Percentiles rank a stretch among this genome's conserved stretches.
Conservation (phyloP, 176 grass and related monocot species). For the Aechmea fasciata region DNA sequence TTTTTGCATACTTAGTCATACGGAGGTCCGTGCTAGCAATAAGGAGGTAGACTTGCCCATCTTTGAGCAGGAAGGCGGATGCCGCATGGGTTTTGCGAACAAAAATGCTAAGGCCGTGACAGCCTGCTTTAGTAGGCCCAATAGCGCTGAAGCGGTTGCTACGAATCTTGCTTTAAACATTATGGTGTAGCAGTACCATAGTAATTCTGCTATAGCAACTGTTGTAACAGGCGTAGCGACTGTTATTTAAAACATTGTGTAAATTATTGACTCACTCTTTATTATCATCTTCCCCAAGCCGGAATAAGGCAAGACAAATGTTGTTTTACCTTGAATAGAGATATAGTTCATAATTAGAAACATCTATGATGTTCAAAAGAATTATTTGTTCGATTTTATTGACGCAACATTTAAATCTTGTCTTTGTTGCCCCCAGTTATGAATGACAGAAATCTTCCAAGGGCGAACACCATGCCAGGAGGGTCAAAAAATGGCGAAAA, state of each 20-base stretch:
- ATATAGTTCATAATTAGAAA: neutral
- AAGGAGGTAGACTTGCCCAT: no score
- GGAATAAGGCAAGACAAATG: neutral
- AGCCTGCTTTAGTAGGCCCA: no score
- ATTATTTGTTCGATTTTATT: neutral
- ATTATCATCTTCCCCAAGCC: neutral
- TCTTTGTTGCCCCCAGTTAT: slow-evolving; percentile 11
- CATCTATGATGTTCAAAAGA: neutral
- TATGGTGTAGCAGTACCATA: no score
- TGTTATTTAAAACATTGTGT: neutral
- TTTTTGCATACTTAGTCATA: no score
- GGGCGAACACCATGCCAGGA: slow-evolving; percentile 57
- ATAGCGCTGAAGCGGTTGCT: no score
- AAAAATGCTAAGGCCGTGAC: no score
- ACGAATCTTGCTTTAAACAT: no score
- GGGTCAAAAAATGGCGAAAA: slow-evolving; percentile 41
- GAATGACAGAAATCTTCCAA: slow-evolving; percentile 38
- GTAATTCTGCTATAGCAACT: no score
- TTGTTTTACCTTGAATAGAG: neutral
- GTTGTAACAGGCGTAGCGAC: no score
- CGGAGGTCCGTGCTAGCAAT: no score
- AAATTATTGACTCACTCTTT: neutral
- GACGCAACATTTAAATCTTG: slow-evolving; percentile 1
- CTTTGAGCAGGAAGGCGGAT: no score
- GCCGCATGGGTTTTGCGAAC: no score